phyloP scores from a whole-genome alignment of 192 early-diverging fungal genomes.

The Radiomyces spectabilis region DNA sequence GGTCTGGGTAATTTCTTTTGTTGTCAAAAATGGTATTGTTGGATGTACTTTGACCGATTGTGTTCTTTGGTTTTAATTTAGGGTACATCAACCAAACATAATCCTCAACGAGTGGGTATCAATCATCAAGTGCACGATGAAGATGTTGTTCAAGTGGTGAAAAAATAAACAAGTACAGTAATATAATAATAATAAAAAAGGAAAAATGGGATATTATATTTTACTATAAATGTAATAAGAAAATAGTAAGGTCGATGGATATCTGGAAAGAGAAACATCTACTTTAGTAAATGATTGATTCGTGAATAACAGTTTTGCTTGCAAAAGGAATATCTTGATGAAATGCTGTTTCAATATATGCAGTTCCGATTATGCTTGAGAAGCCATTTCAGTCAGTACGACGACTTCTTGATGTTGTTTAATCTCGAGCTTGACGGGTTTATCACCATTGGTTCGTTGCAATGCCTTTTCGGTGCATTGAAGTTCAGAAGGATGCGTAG shows the following conservation, averaged over 20 bases:
- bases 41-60: background rate
- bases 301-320: too few relatives aligned
- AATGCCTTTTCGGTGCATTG: conserved; percentile 12
- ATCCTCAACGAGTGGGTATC: conserved; percentile 90
- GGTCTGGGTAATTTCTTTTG: conserved; percentile 63
- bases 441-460: conserved; percentile 11
- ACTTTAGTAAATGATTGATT: too few relatives aligned
- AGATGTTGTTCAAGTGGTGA: conserved; percentile 86
- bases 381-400: conserved; percentile 12
- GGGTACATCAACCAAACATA: conserved; percentile 91
- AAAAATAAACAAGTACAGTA: conserved; percentile 31
- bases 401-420: conserved; percentile 34
- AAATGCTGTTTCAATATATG: too few relatives aligned
- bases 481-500: conserved; percentile 16
- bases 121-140: conserved; percentile 81
- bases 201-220: background rate
- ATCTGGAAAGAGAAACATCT: too few relatives aligned
- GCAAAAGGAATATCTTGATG: too few relatives aligned
- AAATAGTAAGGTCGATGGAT: too few relatives aligned
- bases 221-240: too few relatives aligned
- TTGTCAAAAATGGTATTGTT: background rate
- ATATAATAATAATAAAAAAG: background rate
- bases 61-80: background rate
- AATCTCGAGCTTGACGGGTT: conserved; percentile 23
- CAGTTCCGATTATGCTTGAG: background rate